Percentiles rank a stretch among this genome's conserved stretches.
phyloP scores from a whole-genome alignment of 352 stramenopile species.

The Globisporangium alternatum region DNA sequence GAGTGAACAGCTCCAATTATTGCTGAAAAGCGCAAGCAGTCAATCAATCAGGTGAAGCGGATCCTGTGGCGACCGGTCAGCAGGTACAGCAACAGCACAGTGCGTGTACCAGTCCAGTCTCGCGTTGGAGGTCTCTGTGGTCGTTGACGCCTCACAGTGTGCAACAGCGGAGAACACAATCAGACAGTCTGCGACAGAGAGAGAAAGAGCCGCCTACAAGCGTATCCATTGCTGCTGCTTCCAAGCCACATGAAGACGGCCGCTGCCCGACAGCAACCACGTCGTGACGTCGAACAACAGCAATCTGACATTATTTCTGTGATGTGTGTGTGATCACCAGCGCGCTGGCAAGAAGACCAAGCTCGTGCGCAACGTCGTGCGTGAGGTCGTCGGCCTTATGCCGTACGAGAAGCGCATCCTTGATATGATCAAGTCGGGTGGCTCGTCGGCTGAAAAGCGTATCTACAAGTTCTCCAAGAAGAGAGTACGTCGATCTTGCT shows the following conservation, averaged over 20 bases:
- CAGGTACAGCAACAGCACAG: neutral
- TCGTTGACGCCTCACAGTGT: neutral
- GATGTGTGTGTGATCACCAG: constrained; percentile 22
- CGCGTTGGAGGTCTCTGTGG: neutral
- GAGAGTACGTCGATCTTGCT: constrained; percentile 59
- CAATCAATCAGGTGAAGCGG: neutral
- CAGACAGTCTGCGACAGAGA: neutral
- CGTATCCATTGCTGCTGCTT: neutral
- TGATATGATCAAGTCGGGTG: constrained; percentile 99
- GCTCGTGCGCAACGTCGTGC: constrained; percentile 94
- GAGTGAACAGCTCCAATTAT: neutral
- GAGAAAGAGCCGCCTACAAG: neutral
- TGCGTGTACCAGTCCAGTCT: neutral
- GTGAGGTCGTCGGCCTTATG: constrained; percentile 97
- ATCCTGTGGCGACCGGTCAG: too few species aligned
- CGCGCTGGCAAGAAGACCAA: constrained; percentile 93
- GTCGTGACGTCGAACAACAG: neutral
- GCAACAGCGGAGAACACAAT: neutral
- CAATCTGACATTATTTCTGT: neutral
- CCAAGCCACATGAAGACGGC: neutral
- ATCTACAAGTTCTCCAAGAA: constrained; percentile 99
- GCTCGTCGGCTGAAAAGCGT: constrained; percentile 96
- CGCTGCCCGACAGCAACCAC: neutral
- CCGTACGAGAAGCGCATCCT: constrained; percentile 99
- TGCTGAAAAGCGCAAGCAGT: neutral